Evolutionary conservation across 805 yeast genomes (phyloP), one percentile per base, ranked within the genome.

Genomic region (Candida multigemmis): DNA sequence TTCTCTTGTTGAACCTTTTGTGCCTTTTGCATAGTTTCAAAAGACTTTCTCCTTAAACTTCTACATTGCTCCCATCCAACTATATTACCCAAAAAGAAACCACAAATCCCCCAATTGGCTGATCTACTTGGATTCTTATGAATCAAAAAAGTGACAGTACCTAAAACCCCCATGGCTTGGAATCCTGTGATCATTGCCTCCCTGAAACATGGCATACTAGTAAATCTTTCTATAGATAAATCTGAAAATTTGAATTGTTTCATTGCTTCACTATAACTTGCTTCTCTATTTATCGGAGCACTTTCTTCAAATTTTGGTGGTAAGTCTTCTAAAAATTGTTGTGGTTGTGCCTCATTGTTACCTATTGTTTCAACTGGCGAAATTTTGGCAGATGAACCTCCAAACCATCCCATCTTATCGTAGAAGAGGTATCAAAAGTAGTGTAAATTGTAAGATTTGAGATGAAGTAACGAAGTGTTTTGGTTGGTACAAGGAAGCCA

Each of bases 11-110:
- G 62, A 31, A 39, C 60, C 32, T 69, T 70, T 40, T 74, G 76
- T 1, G 94, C 94, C 42, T 69, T 53, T 32, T 72, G 75, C 25
- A 87, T 78, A 31, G 77, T 74, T 34, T 70, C 68, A 46, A 74
- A 66, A 29, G 81, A 74, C 36, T 72, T 69, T 42, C 77, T 65
- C 48, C 94, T 65, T 24, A 73, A 65, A 25, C 74, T 63, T 32
- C 94, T 65, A 50, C 97, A 87, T 53, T 85, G 94, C 48, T 87
- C 96, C 95, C 95, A 87, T 1, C 94, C 83, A 15, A 82, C 75
- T 0, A 82, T 65, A 23, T 83, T 74, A 1, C 96, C 96, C 12
- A 85, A 48, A 30, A 82, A 53, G 37, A 85, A 71, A 3, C 91
- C 94, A 20, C 81, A 80, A 26, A 82, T 63, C 7, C 78, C 77